phyloP scores from a whole-genome alignment of 2,329 filamentous ascomycete species.

The Fusarium pseudoanthophilum region DNA sequence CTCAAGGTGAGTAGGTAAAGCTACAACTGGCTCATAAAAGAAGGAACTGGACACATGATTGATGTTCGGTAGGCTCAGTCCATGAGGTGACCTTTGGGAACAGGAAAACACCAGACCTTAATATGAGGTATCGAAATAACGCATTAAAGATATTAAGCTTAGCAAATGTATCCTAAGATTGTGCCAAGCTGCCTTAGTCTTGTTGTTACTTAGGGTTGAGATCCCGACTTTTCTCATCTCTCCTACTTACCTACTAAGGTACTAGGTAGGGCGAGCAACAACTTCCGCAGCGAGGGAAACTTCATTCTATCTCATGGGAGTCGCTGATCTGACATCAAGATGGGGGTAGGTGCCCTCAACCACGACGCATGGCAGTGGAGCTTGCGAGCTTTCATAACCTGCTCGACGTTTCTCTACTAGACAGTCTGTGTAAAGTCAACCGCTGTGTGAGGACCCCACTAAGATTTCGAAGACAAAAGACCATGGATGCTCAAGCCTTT shows the following conservation, averaged over 20 bases:
- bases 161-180: neutral
- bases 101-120: neutral
- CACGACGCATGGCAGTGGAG: neutral
- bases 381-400: neutral
- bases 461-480: neutral
- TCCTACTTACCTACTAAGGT: neutral
- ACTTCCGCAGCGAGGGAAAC: neutral
- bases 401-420: too few relatives aligned
- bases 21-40: neutral
- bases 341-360: neutral
- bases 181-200: neutral
- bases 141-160: neutral
- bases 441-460: too few relatives aligned
- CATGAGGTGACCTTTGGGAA: neutral
- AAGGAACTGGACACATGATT: neutral
- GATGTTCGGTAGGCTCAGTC: neutral
- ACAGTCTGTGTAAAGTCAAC: too few relatives aligned
- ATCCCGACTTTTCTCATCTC: neutral
- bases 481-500: neutral
- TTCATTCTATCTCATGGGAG: neutral
- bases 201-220: neutral
- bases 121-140: neutral
- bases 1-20: too few relatives aligned
- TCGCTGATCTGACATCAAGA: neutral
- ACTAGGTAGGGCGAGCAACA: neutral